phyloP scores from a whole-genome alignment of 176 grass and related monocot species.

The Juncus inflexus region DNA sequence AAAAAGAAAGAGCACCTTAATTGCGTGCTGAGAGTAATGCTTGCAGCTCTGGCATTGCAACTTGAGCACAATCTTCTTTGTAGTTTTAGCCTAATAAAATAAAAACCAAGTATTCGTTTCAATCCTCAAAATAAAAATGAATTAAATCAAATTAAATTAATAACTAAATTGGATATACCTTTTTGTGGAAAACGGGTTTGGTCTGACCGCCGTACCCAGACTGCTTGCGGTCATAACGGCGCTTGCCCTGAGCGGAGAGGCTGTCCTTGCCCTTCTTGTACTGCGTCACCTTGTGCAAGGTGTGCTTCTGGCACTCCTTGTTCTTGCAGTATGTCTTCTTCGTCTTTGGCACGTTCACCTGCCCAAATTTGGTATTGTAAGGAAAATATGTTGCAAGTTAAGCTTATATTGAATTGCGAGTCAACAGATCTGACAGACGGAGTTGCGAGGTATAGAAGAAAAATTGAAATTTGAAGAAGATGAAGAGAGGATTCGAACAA shows the following conservation, averaged over 20 bases:
- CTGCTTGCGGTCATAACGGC: slow-evolving; percentile 89
- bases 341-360: slow-evolving; percentile 95
- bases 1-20: slow-evolving; percentile 42
- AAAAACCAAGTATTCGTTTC: background rate
- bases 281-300: slow-evolving; percentile 88
- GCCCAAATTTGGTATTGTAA: too few species aligned
- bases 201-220: slow-evolving; percentile 96
- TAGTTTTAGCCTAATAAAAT: slow-evolving; percentile 73
- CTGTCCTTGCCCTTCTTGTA: slow-evolving; percentile 98
- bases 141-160: too few species aligned
- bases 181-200: slow-evolving; percentile 96
- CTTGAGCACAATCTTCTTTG: slow-evolving; percentile 95
- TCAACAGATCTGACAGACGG: too few species aligned
- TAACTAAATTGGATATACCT: slow-evolving; percentile 33
- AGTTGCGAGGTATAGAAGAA: too few species aligned
- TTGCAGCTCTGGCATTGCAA: slow-evolving; percentile 93
- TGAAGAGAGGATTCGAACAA: too few species aligned
- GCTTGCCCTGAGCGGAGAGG: slow-evolving; percentile 83
- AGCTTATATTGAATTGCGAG: too few species aligned
- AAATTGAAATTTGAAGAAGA: too few species aligned
- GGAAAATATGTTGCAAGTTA: too few species aligned
- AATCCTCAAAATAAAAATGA: too few species aligned
- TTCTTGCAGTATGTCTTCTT: slow-evolving; percentile 99
- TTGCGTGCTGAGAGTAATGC: slow-evolving; percentile 66
- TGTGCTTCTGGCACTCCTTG: slow-evolving; percentile 95